phyloP scores from a whole-genome alignment of 2,329 filamentous ascomycete species.

The Delphinella strobiligena region DNA sequence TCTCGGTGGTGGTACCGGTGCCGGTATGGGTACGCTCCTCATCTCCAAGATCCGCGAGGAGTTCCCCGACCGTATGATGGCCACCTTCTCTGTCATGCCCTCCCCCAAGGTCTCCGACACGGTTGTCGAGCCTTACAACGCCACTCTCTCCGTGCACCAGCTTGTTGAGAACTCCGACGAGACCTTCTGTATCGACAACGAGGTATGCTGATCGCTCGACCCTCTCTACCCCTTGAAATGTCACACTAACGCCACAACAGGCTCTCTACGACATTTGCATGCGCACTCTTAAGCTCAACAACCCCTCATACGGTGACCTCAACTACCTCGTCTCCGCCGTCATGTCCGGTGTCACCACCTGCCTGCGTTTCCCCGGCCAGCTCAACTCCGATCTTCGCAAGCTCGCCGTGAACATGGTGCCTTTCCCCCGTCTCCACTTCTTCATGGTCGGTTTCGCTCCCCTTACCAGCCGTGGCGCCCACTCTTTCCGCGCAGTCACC shows the following conservation, averaged over 20 bases:
- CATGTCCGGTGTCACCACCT: conserved; percentile 99
- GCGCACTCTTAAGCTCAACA: conserved; percentile 96
- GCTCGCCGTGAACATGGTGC: conserved; percentile 99
- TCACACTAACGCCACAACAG: conserved; percentile 21
- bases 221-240: conserved; percentile 11
- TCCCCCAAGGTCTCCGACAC: conserved; percentile 99
- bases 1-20: conserved; percentile 98
- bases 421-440: conserved; percentile 99
- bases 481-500: conserved; percentile 95
- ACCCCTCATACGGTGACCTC: conserved; percentile 96
- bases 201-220: conserved; percentile 46
- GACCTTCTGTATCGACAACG: conserved; percentile 99
- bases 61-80: conserved; percentile 99
- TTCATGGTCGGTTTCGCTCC: conserved; percentile 99
- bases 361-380: conserved; percentile 97
- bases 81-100: conserved; percentile 96
- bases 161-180: conserved; percentile 99
- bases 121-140: conserved; percentile 99
- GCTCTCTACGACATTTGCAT: conserved; percentile 99
- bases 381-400: conserved; percentile 99
- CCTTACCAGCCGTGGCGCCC: conserved; percentile 79
- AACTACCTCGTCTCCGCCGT: conserved; percentile 99
- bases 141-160: conserved; percentile 96
- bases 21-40: conserved; percentile 98
- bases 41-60: conserved; percentile 99